Evolutionary conservation across 83 land plant species (phyloP).

Genomic region (Diphasiastrum complanatum): DNA sequence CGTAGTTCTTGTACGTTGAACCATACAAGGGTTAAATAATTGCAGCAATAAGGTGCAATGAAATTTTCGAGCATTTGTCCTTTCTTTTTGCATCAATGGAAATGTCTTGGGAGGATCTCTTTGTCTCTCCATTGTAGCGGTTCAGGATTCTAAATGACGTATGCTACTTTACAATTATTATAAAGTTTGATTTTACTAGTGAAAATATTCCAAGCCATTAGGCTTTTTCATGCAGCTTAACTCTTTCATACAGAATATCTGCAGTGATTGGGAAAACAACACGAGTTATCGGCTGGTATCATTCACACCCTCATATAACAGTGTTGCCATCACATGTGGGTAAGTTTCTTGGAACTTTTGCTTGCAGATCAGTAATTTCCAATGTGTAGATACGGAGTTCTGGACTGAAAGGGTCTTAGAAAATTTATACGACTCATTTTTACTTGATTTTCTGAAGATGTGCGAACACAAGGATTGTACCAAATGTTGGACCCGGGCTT

Average conservation of each 20-base stretch:
- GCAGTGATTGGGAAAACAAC: conserved; percentile 61
- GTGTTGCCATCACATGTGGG: conserved; percentile 98
- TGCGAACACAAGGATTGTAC: conserved; percentile 82
- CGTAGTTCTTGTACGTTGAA: too few relatives aligned
- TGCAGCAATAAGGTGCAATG: too few relatives aligned
- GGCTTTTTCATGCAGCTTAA: conserved; percentile 38
- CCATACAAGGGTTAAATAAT: too few relatives aligned
- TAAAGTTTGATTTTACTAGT: too few relatives aligned
- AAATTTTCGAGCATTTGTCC: neutral
- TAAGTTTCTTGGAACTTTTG: conserved; percentile 24
- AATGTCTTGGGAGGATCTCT: neutral
- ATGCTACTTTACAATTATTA: too few relatives aligned
- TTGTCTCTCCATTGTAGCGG: too few relatives aligned
- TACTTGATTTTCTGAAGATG: conserved; percentile 46
- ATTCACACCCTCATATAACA: conserved; percentile 97
- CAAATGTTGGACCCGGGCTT: conserved; percentile 87
- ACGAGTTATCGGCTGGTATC: conserved; percentile 98
- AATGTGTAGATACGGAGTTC: neutral
- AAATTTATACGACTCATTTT: conserved; percentile 3
- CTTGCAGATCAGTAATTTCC: neutral
- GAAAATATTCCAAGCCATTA: conserved; percentile 9
- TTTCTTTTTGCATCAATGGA: neutral
- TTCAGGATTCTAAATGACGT: too few relatives aligned
- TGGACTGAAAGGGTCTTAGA: neutral
- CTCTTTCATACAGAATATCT: conserved; percentile 59